These are phyloP conservation scores for Hypomontagnella submonticulosa DNA, from an alignment of 495 filamentous ascomycete genomes.

Conservation along the genomic window DNA sequence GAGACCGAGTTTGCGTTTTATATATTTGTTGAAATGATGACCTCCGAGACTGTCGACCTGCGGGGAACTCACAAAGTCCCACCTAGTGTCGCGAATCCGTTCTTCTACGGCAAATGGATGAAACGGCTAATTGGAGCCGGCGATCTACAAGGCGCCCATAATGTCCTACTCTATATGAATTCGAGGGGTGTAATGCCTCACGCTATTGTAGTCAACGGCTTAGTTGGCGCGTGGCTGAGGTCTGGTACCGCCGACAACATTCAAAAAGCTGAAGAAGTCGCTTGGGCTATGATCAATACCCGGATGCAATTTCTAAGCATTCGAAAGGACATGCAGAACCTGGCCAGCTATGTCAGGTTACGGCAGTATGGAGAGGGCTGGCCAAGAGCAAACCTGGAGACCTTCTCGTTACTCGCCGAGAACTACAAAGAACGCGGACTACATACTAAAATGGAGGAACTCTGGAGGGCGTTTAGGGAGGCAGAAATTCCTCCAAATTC, in stretches of 20 bases:
- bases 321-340: conserved; percentile 49
- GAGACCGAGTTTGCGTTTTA: conserved; percentile 72
- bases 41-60: conserved; percentile 63
- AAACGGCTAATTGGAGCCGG: conserved; percentile 81
- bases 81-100: conserved; percentile 73
- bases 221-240: conserved; percentile 79
- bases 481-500: conserved; percentile 72
- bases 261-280: conserved; percentile 73
- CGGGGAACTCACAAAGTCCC: conserved; percentile 63
- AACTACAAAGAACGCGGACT: conserved; percentile 73
- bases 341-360: conserved; percentile 48
- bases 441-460: conserved; percentile 63
- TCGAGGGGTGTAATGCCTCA: conserved; percentile 71
- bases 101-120: conserved; percentile 84
- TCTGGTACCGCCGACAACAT: conserved; percentile 62
- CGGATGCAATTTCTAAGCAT: conserved; percentile 68
- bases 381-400: conserved; percentile 73
- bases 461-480: conserved; percentile 66
- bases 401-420: conserved; percentile 77
- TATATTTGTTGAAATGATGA: conserved; percentile 88
- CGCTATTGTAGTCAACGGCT: conserved; percentile 76
- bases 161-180: conserved; percentile 75
- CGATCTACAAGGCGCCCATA: conserved; percentile 73
- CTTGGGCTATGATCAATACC: conserved; percentile 79
- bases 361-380: conserved; percentile 45